Percentiles rank a stretch among this genome's conserved stretches.
Evolutionary conservation across 345 rosid genomes (phyloP).

Genomic region (Eucalyptus victrix): DNA sequence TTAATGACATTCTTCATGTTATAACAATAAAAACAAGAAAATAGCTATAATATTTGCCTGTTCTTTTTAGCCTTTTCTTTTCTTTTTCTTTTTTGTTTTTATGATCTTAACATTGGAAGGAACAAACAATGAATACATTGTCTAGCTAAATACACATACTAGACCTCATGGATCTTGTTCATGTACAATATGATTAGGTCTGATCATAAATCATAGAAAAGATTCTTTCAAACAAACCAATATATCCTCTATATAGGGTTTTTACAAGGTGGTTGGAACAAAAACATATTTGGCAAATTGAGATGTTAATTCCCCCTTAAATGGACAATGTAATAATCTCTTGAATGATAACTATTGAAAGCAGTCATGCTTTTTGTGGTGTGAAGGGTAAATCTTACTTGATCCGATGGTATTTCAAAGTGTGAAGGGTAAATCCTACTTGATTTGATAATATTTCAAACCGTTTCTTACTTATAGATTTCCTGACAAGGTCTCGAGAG

Average conservation of each 20-base stretch:
- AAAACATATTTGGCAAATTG: neutral
- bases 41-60: no score
- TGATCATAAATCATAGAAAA: no score
- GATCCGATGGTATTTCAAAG: neutral
- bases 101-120: neutral
- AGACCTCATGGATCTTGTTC: neutral
- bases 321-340: neutral
- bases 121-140: neutral
- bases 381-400: neutral
- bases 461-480: neutral
- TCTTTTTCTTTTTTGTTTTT: no score
- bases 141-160: neutral
- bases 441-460: no score
- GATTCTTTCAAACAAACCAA: neutral
- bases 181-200: neutral
- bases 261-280: no score
- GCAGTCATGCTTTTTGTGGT: neutral
- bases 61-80: no score
- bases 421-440: neutral
- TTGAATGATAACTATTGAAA: neutral
- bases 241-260: neutral
- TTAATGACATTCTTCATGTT: no score
- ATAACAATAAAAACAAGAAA: no score
- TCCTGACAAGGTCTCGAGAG: neutral
- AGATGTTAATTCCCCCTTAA: neutral